Conservation (phyloP, 1,284 basidiomycete genomes). For the Schizopora paradoxa region DNA sequence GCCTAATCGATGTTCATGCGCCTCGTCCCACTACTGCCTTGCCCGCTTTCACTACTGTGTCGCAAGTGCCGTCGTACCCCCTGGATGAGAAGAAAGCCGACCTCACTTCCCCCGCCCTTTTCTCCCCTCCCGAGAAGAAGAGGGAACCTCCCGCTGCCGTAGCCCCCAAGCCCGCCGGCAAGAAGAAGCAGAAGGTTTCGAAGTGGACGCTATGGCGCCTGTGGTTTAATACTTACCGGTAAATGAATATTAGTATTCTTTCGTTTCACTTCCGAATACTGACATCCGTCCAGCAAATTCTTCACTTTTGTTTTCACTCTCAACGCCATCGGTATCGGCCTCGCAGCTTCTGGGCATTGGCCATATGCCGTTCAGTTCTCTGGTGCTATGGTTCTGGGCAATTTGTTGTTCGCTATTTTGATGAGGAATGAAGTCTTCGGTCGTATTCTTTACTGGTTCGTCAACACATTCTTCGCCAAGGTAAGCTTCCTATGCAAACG, state of each 20-base stretch:
- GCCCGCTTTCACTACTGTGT: slow-evolving; percentile 5
- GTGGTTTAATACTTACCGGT: slow-evolving; percentile 72
- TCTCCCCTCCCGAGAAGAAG: slow-evolving; percentile 16
- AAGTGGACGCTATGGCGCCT: slow-evolving; percentile 52
- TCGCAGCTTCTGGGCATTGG: slow-evolving; percentile 62
- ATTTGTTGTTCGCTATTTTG: slow-evolving; percentile 47
- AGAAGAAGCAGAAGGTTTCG: slow-evolving; percentile 42
- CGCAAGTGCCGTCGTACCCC: slow-evolving; percentile 14
- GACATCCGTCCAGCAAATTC: slow-evolving; percentile 46
- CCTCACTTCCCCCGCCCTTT: slow-evolving; percentile 4
- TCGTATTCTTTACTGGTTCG: slow-evolving; percentile 43
- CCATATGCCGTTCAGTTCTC: slow-evolving; percentile 53
- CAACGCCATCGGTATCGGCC: slow-evolving; percentile 54
- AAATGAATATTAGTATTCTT: slow-evolving; percentile 9
- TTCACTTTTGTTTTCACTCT: slow-evolving; percentile 53
- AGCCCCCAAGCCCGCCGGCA: slow-evolving; percentile 25
- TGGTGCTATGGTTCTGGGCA: slow-evolving; percentile 55
- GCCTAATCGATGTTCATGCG: slow-evolving; percentile 30
- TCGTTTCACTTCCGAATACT: neutral
- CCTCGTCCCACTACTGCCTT: slow-evolving; percentile 9
- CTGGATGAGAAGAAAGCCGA: slow-evolving; percentile 16
- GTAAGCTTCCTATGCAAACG: slow-evolving; percentile 27
- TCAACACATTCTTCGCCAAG: slow-evolving; percentile 56
- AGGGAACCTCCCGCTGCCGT: slow-evolving; percentile 4
- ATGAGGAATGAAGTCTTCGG: slow-evolving; percentile 57